Percentiles rank a stretch among this genome's conserved stretches.
These are phyloP conservation scores for Calophaca sinica DNA, from an alignment of 306 rosid species.

Conservation along the genomic window DNA sequence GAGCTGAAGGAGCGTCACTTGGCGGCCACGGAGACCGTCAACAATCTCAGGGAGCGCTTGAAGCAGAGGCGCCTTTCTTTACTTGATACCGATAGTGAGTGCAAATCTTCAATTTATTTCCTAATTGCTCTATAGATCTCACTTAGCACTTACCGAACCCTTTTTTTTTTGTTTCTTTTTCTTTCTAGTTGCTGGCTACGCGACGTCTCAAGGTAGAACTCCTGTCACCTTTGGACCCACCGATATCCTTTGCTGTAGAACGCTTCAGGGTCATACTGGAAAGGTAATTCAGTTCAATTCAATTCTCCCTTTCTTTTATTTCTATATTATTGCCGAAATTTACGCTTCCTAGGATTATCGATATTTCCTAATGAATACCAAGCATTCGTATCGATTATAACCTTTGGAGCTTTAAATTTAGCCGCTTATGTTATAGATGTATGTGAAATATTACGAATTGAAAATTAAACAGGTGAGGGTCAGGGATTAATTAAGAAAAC, in stretches of 20 bases:
- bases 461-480: slow-evolving; percentile 12
- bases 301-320: neutral
- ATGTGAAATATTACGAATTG: neutral
- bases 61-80: slow-evolving; percentile 74
- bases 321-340: neutral
- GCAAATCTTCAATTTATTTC: neutral
- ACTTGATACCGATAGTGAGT: slow-evolving; percentile 83
- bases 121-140: slow-evolving; percentile 42
- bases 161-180: slow-evolving; percentile 12
- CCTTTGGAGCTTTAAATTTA: neutral
- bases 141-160: slow-evolving; percentile 24
- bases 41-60: slow-evolving; percentile 76
- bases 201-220: slow-evolving; percentile 73
- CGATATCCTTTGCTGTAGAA: slow-evolving; percentile 97
- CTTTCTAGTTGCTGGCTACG: slow-evolving; percentile 69
- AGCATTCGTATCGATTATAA: neutral
- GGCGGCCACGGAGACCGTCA: slow-evolving; percentile 80
- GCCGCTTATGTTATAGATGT: neutral
- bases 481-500: slow-evolving; percentile 20
- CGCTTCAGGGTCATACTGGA: slow-evolving; percentile 87
- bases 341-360: neutral
- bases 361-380: neutral
- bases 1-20: slow-evolving; percentile 93
- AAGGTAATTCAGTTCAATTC: slow-evolving; percentile 57
- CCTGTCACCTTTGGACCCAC: slow-evolving; percentile 85